A percentile compares a stretch with the other conserved stretches of the same genome.
Evolutionary conservation across 352 stramenopile genomes (phyloP).

Genomic region (Peronospora farinosa): DNA sequence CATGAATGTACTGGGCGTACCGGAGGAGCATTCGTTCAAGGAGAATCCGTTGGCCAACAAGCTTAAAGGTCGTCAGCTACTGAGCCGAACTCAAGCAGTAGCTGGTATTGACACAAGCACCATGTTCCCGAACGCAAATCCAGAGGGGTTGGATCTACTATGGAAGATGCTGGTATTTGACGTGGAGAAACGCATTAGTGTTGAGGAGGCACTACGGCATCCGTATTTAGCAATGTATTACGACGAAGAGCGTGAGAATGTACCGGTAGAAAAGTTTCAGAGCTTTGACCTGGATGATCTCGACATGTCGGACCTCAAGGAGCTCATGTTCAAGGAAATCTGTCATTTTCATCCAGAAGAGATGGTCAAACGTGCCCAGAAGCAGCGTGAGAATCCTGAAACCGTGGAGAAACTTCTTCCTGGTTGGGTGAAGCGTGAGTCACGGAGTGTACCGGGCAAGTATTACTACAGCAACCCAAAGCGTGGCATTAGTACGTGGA

Average conservation of each 20-base stretch:
- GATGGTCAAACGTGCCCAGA: constrained; percentile 82
- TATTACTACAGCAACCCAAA: constrained; percentile 89
- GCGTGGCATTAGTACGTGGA: constrained; percentile 85
- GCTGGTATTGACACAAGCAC: constrained; percentile 74
- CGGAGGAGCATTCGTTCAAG: constrained; percentile 84
- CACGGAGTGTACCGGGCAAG: constrained; percentile 76
- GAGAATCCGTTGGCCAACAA: constrained; percentile 86
- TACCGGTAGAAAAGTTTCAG: constrained; percentile 67
- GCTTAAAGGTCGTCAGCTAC: constrained; percentile 75
- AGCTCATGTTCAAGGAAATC: constrained; percentile 89
- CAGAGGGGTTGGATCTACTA: constrained; percentile 70
- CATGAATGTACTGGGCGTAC: constrained; percentile 85
- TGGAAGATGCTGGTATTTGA: constrained; percentile 91
- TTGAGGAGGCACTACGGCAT: constrained; percentile 93
- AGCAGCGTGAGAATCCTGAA: constrained; percentile 68
- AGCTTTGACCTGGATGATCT: constrained; percentile 84
- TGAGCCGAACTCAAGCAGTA: constrained; percentile 76
- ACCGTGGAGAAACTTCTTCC: constrained; percentile 63
- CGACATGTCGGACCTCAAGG: constrained; percentile 78
- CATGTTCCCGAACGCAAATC: constrained; percentile 84
- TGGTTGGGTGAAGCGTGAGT: constrained; percentile 84
- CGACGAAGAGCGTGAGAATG: constrained; percentile 63
- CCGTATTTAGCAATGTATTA: constrained; percentile 92
- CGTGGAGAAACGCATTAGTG: constrained; percentile 92
- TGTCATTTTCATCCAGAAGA: constrained; percentile 85